Evolutionary conservation across 352 stramenopile genomes (phyloP), one percentile per base, ranked within the genome.

Genomic region (Aphanomyces euteiches): DNA sequence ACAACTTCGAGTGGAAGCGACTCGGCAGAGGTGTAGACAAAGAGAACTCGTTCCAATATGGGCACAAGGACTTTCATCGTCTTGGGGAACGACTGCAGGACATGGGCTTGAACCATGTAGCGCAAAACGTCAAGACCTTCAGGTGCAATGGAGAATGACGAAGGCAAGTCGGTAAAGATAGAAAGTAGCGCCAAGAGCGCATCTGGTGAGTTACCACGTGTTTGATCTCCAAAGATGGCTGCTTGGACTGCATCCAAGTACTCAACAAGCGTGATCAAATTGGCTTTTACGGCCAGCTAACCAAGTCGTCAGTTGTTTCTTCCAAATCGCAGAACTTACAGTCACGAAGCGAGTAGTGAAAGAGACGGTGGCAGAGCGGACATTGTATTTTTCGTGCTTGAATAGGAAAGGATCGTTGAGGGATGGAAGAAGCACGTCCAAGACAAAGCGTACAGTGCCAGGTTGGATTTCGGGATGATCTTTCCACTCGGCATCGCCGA

Each of bases 391-490:
- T 68, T 80, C 45, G 77, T 86, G 59, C 72, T 90, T 92, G 78
- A 87, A 93, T 56, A 94, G 79, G 41, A 90, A 70, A 13, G 83
- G 84, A 47, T 93, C 84, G 64, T 93, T 94, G 19, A 74, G 78
- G 3, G 79, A 72, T 17, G 73, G 79, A 38, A 94, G 61, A 37
- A 94, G 60, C 8, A 76, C 67, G 10, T 73, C 56, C 8, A 90
- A 77, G 19, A 91, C 73, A 69, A 94, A 93, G 7, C 47, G 47
- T 54, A 74, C 65, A 38, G 72, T 47, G 3, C 79, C 69, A 28
- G 74, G 79, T 7, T 57, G 54, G 36, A 53, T 3, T 37, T 3
- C 37, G 5, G 15, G 3, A 13, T 68, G 28, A 72, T 85, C 1
- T 78, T 66, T 48, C 54, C 54, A 61, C 37, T 3, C 37, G 6